These are phyloP conservation scores for Ogataea trehalophila DNA, from an alignment of 805 yeast species.

Conservation along the genomic window DNA sequence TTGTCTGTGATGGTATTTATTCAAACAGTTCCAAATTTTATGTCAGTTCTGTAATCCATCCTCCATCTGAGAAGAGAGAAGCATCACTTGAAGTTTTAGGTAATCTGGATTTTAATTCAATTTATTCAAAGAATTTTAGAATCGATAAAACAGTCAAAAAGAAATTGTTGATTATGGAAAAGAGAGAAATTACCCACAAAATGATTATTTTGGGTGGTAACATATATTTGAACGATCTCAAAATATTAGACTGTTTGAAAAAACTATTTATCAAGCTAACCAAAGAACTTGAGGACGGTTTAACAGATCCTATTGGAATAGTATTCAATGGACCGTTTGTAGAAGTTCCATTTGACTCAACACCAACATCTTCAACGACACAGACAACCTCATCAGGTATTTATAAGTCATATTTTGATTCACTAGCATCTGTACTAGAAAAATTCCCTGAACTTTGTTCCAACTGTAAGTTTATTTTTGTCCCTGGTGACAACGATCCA, in stretches of 20 bases:
- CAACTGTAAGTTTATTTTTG: conserved; percentile 56
- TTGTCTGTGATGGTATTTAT: conserved; percentile 82
- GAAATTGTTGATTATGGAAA: conserved; percentile 53
- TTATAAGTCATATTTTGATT: conserved; percentile 68
- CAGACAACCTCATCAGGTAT: conserved; percentile 46
- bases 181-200: conserved; percentile 48
- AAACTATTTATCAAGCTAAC: conserved; percentile 57
- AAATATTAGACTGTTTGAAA: conserved; percentile 56
- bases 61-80: conserved; percentile 78
- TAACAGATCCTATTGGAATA: conserved; percentile 54
- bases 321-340: conserved; percentile 79
- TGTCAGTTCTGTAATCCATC: conserved; percentile 75
- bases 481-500: conserved; percentile 92
- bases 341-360: conserved; percentile 57
- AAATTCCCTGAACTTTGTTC: conserved; percentile 50
- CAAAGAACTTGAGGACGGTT: conserved; percentile 35
- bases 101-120: conserved; percentile 56
- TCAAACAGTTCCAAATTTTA: conserved; percentile 66
- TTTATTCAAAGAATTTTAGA: conserved; percentile 35
- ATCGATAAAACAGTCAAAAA: conserved; percentile 56
- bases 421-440: conserved; percentile 60
- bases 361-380: conserved; percentile 43
- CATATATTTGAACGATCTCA: conserved; percentile 56
- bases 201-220: conserved; percentile 74
- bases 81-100: conserved; percentile 69